Base-by-base conservation (phyloP, 73 alveolate species). In the Blepharisma stoltei region DNA sequence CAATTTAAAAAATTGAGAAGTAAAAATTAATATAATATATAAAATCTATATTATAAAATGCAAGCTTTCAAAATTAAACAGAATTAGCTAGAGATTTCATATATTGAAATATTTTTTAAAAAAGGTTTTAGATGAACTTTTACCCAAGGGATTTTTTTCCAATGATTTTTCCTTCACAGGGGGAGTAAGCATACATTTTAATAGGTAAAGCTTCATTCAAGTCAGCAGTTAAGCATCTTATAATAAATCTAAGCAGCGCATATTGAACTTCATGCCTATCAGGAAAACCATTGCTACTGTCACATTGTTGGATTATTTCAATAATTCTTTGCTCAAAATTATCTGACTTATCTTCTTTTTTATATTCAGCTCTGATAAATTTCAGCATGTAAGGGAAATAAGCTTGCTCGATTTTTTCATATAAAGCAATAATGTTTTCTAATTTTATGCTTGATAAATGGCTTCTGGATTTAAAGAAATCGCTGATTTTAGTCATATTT, bases 221-320 rank as follows among this genome's bases (percentile, higher is more conserved):
- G 14, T 37, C 79, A n/a, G 21, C 79, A 1, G 23, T n/a, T 38
- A n/a, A 38, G 60, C 60, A 43, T 43, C 79, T 69, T 69, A 69
- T 69, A 44, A 69, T 69, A 69, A 69, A 69, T 43, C 79, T 69
- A 11, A 38, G 9, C 5, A 69, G 32, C 1, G 79, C 79, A 25
- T 37, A 0, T 5, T 18, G 11, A 14, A 69, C 9, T 9, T 25
- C 37, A 14, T 20, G 18, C 23, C 14, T 14, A 20, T 25, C 45
- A 14, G 73, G 48, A 38, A 8, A 60, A 20, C 5, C 18, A 50
- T 32, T 32, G 41, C 41, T 3, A 3, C 27, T 50, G 27, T 14
- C n/a, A 60, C 46, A 38, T 18, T 60, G 18, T 20, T 60, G 73
- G 11, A 8, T 50, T 14, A 50, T 1, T 14, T 50, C 65, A 50